Evolutionary conservation across 768 basidiomycete genomes (phyloP).

Genomic region (Boletus vermiculosoides): DNA sequence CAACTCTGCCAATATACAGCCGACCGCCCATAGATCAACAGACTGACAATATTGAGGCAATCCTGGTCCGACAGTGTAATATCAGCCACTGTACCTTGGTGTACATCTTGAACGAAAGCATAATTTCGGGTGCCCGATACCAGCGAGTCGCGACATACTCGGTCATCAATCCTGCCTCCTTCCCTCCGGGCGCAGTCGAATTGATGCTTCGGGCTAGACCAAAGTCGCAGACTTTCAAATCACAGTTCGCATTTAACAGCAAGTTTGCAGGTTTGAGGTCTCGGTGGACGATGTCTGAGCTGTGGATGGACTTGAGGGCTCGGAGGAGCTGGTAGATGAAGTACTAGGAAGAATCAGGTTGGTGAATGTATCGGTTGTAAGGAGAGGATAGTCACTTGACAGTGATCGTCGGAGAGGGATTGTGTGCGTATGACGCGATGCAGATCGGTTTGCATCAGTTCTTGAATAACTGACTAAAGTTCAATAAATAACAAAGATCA

Average conservation of each 20-base stretch:
- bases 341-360: constrained; percentile 45
- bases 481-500: constrained; percentile 3
- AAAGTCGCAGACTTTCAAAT: constrained; percentile 88
- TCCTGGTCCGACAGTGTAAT: constrained; percentile 8
- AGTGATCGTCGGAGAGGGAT: constrained; percentile 87
- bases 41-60: constrained; percentile 36
- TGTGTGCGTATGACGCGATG: constrained; percentile 92
- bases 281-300: constrained; percentile 76
- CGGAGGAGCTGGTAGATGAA: constrained; percentile 84
- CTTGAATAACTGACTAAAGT: constrained; percentile 62
- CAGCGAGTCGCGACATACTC: constrained; percentile 90
- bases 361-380: background rate
- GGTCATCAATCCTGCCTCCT: constrained; percentile 69
- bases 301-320: constrained; percentile 87
- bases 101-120: constrained; percentile 92
- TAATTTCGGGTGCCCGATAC: constrained; percentile 94
- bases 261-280: constrained; percentile 87
- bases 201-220: constrained; percentile 73
- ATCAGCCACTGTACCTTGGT: constrained; percentile 49
- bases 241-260: constrained; percentile 85
- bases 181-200: constrained; percentile 48
- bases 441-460: constrained; percentile 88
- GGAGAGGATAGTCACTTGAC: constrained; percentile 49
- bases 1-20: constrained; percentile 80
- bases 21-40: constrained; percentile 76